Percentiles rank a stretch among this genome's conserved stretches.
phyloP scores from a whole-genome alignment of 2,329 filamentous ascomycete genomes.

The Daldinia sp. region DNA sequence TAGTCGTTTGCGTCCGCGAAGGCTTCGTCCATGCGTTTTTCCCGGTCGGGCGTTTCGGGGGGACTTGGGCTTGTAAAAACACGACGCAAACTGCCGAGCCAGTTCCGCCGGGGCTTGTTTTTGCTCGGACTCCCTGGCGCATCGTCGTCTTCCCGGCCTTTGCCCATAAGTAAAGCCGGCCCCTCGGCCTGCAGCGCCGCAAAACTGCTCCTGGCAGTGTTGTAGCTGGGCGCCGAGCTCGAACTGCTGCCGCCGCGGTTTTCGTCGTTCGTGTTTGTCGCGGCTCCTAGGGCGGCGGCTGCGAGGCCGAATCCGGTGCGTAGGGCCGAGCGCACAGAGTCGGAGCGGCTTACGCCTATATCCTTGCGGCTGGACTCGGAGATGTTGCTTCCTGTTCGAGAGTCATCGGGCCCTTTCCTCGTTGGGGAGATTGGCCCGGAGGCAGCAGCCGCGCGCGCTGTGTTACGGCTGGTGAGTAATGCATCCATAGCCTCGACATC shows the following conservation, averaged over 20 bases:
- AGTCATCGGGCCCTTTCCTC: constrained; percentile 50
- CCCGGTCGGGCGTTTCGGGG: constrained; percentile 36
- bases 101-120: constrained; percentile 64
- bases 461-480: constrained; percentile 56
- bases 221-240: constrained; percentile 54
- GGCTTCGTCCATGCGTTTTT: constrained; percentile 46
- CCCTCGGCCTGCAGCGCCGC: constrained; percentile 62
- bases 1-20: constrained; percentile 52
- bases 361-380: constrained; percentile 62
- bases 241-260: constrained; percentile 46
- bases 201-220: constrained; percentile 63
- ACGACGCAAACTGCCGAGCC: constrained; percentile 73
- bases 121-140: constrained; percentile 65
- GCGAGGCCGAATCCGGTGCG: constrained; percentile 48
- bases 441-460: constrained; percentile 32
- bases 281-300: constrained; percentile 40
- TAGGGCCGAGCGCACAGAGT: constrained; percentile 49
- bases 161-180: constrained; percentile 55
- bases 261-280: constrained; percentile 39
- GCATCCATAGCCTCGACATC: constrained; percentile 64
- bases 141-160: constrained; percentile 25
- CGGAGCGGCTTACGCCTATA: constrained; percentile 51
- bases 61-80: constrained; percentile 60
- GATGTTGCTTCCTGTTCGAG: constrained; percentile 63
- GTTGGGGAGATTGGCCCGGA: constrained; percentile 42